Conservation (phyloP, 768 basidiomycete species). For the Mycena polygramma region DNA sequence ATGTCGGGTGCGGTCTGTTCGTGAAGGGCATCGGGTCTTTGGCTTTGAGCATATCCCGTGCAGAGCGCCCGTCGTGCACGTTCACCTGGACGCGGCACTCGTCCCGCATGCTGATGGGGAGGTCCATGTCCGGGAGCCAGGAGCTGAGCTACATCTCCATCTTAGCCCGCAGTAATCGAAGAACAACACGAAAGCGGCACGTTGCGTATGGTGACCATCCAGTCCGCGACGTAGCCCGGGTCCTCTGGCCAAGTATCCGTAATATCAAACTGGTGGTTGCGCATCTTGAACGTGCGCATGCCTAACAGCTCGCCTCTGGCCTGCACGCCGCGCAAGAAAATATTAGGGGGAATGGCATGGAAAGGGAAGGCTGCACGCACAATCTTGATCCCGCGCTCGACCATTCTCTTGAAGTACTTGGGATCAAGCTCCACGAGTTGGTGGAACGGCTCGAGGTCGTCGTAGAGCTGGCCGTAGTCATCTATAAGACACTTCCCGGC, state of each 20-base stretch:
- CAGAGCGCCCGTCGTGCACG: neutral
- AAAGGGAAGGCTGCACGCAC: neutral
- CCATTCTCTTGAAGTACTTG: slow-evolving; percentile 13
- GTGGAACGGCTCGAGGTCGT: slow-evolving; percentile 30
- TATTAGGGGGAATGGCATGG: neutral
- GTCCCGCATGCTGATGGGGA: slow-evolving; percentile 12
- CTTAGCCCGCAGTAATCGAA: neutral
- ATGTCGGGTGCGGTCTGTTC: slow-evolving; percentile 7
- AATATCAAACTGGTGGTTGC: neutral
- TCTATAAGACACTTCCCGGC: slow-evolving; percentile 26
- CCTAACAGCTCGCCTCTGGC: slow-evolving; percentile 4
- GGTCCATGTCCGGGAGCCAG: slow-evolving; percentile 11
- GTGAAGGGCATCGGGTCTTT: slow-evolving; percentile 4
- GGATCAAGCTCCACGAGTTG: slow-evolving; percentile 17
- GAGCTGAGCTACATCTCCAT: neutral
- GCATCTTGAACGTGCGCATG: slow-evolving; percentile 3
- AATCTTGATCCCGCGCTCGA: slow-evolving; percentile 1
- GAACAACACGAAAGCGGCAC: neutral
- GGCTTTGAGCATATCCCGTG: neutral
- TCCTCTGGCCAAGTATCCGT: slow-evolving; percentile 9
- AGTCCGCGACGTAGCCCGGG: slow-evolving; percentile 17
- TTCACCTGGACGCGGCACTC: slow-evolving; percentile 15
- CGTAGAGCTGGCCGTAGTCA: slow-evolving; percentile 27
- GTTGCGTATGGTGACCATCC: slow-evolving; percentile 15
- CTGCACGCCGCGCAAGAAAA: neutral